Evolutionary conservation across 805 yeast genomes (phyloP).

Genomic region (Hyphopichia homilentoma): DNA sequence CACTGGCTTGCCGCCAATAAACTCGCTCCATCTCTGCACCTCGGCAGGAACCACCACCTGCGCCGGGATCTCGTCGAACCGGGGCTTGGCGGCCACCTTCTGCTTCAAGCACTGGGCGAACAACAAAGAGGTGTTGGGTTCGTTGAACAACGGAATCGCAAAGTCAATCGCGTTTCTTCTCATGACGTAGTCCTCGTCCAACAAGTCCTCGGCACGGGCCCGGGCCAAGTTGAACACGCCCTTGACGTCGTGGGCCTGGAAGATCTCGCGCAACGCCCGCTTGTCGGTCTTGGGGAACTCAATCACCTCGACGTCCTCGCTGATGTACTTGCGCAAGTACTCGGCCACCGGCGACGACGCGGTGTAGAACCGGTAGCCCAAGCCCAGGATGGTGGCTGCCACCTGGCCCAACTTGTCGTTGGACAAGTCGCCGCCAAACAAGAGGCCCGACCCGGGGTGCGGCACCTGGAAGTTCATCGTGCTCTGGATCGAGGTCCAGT

Average conservation of each 20-base stretch:
- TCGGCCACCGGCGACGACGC: slow-evolving; percentile 70
- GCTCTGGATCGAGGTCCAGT: slow-evolving; percentile 96
- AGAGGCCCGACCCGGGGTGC: slow-evolving; percentile 79
- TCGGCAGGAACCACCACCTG: slow-evolving; percentile 69
- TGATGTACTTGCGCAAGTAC: slow-evolving; percentile 55
- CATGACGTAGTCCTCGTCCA: slow-evolving; percentile 94
- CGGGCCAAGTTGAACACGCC: slow-evolving; percentile 91
- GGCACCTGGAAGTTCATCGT: slow-evolving; percentile 97
- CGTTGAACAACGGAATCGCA: slow-evolving; percentile 93
- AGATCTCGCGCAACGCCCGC: slow-evolving; percentile 88
- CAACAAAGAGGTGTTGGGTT: slow-evolving; percentile 86
- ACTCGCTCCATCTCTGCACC: slow-evolving; percentile 96
- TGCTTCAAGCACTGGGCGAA: slow-evolving; percentile 79
- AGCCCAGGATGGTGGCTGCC: slow-evolving; percentile 60
- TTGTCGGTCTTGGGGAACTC: slow-evolving; percentile 93
- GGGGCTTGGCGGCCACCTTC: slow-evolving; percentile 56
- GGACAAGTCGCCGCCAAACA: slow-evolving; percentile 91
- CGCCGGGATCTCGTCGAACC: slow-evolving; percentile 40
- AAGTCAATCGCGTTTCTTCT: slow-evolving; percentile 99
- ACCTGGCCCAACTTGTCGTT: slow-evolving; percentile 69
- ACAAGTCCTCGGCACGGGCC: slow-evolving; percentile 78
- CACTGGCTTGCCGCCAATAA: slow-evolving; percentile 89
- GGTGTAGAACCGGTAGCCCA: slow-evolving; percentile 80
- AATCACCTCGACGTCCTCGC: slow-evolving; percentile 56
- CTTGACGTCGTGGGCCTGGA: slow-evolving; percentile 78